Base-by-base conservation (phyloP, 169 alveolate genomes). In the Cyclospora cayetanensis region DNA sequence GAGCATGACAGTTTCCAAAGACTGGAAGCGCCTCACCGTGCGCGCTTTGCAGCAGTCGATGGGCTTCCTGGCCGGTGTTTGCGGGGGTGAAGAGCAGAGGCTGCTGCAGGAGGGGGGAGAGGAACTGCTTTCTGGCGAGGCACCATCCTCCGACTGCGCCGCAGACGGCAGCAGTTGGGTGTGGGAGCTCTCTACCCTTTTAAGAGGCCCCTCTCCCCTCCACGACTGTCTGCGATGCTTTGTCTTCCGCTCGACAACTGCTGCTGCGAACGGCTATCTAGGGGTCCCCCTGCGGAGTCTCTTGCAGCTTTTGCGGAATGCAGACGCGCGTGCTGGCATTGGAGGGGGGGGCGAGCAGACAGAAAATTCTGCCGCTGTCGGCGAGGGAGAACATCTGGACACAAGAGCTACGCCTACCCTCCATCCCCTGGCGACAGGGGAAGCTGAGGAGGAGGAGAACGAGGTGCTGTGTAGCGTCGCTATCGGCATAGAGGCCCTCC, bases 171-270 rank as follows among this genome's bases (percentile, higher is more conserved):
- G n/a, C 60, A 27, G 20, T 12, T 74, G 85, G 85, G 85, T 74
- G 65, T 74, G 85, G 85, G 37, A 74, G 5, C 77, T 87, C 4
- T 68, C 85, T 18, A 29, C 27, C 42, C 60, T 50, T 22, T 43
- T 87, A 29, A 53, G 86, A 12, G 92, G 92, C 34, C 92, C 92
- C 35, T 46, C 92, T 29, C 34, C 65, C 11, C 46, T 70, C 25
- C 86, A 87, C 27, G 92, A 87, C 43, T 7, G 41, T 70, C 55
- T 87, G 29, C 86, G 92, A 2, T 68, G 92, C 65, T 87, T 87
- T 43, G 18, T 87, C 79, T 87, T 68, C 86, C 92, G 80, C 46
- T 87, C 92, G 27, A 60, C 70, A 18, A n/a, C 92, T 22, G 52
- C 74, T 7, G 86, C 86, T 1, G 92, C 92, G 34, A 39, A 79